A percentile compares a stretch with the other conserved stretches of the same genome.
Conservation (phyloP, 192 early-diverging fungal species). For the Geranomyces michiganensis region DNA sequence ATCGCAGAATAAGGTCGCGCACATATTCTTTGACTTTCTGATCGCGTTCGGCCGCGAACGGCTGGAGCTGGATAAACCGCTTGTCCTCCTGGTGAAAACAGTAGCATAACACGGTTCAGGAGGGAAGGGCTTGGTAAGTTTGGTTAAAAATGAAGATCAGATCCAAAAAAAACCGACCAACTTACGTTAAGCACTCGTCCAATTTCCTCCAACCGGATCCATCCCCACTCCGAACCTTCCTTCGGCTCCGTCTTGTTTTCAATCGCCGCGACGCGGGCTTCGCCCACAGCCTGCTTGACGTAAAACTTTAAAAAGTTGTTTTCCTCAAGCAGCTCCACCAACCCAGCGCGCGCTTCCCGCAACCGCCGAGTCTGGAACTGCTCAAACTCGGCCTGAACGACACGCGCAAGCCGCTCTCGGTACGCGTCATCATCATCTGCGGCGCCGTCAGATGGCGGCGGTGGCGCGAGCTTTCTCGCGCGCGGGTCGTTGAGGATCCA, state of each 20-base stretch:
- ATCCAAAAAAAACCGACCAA: background rate
- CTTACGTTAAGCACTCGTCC: conserved; percentile 52
- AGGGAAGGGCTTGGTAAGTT: background rate
- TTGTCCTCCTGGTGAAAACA: conserved; percentile 50
- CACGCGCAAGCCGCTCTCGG: conserved; percentile 6
- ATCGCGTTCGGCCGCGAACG: conserved; percentile 49
- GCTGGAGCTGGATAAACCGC: conserved; percentile 46
- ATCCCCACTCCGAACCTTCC: conserved; percentile 52
- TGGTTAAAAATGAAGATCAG: background rate
- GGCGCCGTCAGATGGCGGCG: background rate
- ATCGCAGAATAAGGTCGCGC: conserved; percentile 26
- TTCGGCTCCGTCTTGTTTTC: conserved; percentile 44
- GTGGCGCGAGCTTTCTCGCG: conserved; percentile 19
- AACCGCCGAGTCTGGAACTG: conserved; percentile 36
- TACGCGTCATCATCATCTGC: conserved; percentile 1
- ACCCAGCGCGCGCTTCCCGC: conserved; percentile 39
- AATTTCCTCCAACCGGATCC: conserved; percentile 51
- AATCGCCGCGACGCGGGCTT: conserved; percentile 31
- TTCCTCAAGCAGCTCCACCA: conserved; percentile 49
- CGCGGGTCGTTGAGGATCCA: conserved; percentile 45
- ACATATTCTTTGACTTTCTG: conserved; percentile 46
- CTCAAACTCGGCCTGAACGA: conserved; percentile 36
- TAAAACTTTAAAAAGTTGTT: conserved; percentile 61
- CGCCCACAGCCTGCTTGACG: conserved; percentile 48
- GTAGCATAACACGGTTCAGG: background rate